Base-by-base conservation (phyloP, 495 filamentous ascomycete genomes). In the Poronia punctata region DNA sequence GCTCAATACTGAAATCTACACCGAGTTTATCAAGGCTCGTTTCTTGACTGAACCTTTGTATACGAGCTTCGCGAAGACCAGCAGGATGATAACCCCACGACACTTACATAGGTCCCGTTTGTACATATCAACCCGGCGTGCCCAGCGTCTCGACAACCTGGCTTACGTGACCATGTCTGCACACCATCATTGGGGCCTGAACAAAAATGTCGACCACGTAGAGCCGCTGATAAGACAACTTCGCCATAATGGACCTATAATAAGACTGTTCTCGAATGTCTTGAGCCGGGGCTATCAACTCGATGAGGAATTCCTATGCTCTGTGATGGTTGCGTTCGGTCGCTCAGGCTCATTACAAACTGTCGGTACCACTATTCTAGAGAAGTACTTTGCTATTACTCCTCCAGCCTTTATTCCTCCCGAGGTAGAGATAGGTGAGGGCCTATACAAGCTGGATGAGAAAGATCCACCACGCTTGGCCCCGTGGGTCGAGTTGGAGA, bases 1-100 rank as follows among this genome's bases (percentile, higher is more conserved):
- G 47, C 46, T 46, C 17, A 43, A 57, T 5, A 35, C 22, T 7
- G 42, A 52, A 5, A 4, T 39, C 1, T 57, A 55, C 17, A 19
- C 22, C 45, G 64, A 68, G 11, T 66, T 49, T 20, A 28, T 63
- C 26, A 49, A 50, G 35, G 53, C 62, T 2, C 61, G 62, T 2
- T 68, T 63, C 41, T 53, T 66, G 35, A 49, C 54, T 2, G 54
- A 59, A n/a, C 56, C 61, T 5, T 15, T 60, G 4, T 66, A 66
- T 40, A 50, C 45, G 7, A 50, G 57, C 24, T 55, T 54, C 18
- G 51, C 60, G 34, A 54, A 56, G 33, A 40, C 35, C 6, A 44
- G 37, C 18, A 50, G 56, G 18, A 53, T 53, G 20, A 51, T 66
- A 26, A 37, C 35, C 1, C 51, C 59, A 6, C 53, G 62, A 14